These are phyloP conservation scores for Secale cereale DNA, from an alignment of 176 grass and related monocot species.

Conservation along the genomic window DNA sequence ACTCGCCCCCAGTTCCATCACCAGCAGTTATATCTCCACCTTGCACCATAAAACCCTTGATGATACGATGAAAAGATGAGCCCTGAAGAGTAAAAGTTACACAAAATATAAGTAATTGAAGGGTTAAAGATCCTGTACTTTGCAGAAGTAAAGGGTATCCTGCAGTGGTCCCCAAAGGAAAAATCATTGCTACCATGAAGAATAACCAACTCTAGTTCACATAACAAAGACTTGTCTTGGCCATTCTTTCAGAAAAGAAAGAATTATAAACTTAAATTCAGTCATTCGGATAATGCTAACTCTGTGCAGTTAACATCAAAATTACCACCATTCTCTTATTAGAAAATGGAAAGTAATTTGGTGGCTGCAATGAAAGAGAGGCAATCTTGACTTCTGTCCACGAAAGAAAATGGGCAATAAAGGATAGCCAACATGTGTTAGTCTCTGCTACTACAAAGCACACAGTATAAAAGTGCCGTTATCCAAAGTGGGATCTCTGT, in stretches of 20 bases:
- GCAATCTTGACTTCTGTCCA: neutral
- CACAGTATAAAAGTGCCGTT: neutral
- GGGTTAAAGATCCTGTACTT: neutral
- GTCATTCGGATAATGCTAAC: neutral
- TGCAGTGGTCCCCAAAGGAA: neutral
- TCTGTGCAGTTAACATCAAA: constrained; percentile 4
- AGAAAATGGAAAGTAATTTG: constrained; percentile 20
- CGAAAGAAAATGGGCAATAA: neutral
- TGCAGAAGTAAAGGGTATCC: neutral
- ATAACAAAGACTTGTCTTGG: constrained; percentile 18
- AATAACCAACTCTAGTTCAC: constrained; percentile 8
- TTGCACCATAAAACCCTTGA: constrained; percentile 98
- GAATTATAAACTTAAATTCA: neutral
- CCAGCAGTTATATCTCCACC: constrained; percentile 88
- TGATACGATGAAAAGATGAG: constrained; percentile 70
- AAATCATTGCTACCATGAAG: neutral
- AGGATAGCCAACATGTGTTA: neutral
- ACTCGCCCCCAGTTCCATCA: constrained; percentile 84
- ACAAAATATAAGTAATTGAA: neutral
- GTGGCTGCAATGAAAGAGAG: neutral
- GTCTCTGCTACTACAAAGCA: constrained; percentile 22
- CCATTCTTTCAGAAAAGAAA: constrained; percentile 11
- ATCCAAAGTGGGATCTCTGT: constrained; percentile 19
- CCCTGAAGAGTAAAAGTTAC: constrained; percentile 45
- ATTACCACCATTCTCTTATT: neutral